phyloP scores from a whole-genome alignment of 2,329 filamentous ascomycete genomes.

The Hypoxylon sp. region DNA sequence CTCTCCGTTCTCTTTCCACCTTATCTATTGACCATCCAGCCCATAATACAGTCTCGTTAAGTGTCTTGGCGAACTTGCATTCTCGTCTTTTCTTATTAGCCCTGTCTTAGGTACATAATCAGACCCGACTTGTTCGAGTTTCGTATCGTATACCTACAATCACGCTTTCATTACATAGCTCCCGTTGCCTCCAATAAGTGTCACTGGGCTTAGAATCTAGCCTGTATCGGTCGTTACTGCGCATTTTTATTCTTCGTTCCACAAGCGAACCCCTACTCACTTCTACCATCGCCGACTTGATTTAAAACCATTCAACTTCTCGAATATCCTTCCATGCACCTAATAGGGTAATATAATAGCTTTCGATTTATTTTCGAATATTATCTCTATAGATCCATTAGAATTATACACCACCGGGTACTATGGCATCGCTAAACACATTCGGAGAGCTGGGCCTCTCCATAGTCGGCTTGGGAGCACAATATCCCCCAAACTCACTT shows the following conservation, averaged over 20 bases:
- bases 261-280: background rate
- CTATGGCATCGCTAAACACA: conserved; percentile 60
- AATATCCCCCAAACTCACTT: conserved; percentile 72
- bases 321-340: conserved; percentile 1
- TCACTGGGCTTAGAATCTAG: conserved; percentile 3
- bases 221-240: conserved; percentile 1
- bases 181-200: background rate
- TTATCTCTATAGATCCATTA: background rate
- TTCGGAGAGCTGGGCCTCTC: conserved; percentile 71
- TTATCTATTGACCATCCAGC: conserved; percentile 1
- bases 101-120: conserved; percentile 1
- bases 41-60: conserved; percentile 12
- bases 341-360: background rate
- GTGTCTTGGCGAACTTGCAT: conserved; percentile 31
- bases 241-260: background rate
- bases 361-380: background rate
- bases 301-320: background rate
- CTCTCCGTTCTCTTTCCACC: conserved; percentile 14
- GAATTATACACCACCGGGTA: background rate
- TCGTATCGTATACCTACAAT: conserved; percentile 9
- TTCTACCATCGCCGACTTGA: background rate
- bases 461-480: conserved; percentile 70
- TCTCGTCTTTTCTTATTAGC: conserved; percentile 5
- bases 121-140: conserved; percentile 12
- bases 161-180: conserved; percentile 9